These are phyloP conservation scores for Melastoma malabathricum DNA, from an alignment of 345 rosid species.

Conservation along the genomic window DNA sequence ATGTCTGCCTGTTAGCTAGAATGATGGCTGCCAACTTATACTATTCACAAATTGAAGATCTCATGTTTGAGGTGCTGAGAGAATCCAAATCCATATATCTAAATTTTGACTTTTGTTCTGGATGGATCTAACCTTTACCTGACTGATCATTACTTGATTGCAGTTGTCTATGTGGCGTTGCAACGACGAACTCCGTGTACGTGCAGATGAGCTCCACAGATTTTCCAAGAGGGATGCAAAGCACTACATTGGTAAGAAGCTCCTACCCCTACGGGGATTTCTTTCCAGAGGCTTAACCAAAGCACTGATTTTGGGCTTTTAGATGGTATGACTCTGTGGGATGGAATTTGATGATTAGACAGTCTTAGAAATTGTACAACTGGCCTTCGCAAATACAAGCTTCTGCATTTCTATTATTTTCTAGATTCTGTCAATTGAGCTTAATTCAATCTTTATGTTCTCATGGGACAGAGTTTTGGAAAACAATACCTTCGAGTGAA, in stretches of 20 bases:
- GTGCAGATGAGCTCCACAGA: constrained; percentile 62
- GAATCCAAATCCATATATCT: constrained; percentile 1
- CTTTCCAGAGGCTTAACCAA: background rate
- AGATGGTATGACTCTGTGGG: no score
- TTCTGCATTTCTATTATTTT: background rate
- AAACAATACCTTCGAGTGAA: constrained; percentile 40
- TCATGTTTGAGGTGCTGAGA: constrained; percentile 82
- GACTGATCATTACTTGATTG: constrained; percentile 4
- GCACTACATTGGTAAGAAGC: constrained; percentile 74
- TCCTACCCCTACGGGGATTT: background rate
- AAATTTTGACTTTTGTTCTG: background rate
- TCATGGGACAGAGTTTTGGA: constrained; percentile 65
- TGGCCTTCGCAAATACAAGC: no score
- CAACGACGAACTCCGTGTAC: constrained; percentile 75
- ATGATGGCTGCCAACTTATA: constrained; percentile 99
- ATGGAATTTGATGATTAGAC: no score
- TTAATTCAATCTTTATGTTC: background rate
- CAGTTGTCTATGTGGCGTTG: constrained; percentile 99
- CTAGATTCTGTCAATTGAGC: background rate
- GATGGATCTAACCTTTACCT: background rate
- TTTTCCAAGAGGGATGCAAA: constrained; percentile 82
- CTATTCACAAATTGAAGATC: constrained; percentile 81
- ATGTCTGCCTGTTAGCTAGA: constrained; percentile 92
- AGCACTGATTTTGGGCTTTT: no score
- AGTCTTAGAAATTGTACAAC: no score